phyloP scores from a whole-genome alignment of 1,139 yeast genomes.

The Blastobotrys serpentis region DNA sequence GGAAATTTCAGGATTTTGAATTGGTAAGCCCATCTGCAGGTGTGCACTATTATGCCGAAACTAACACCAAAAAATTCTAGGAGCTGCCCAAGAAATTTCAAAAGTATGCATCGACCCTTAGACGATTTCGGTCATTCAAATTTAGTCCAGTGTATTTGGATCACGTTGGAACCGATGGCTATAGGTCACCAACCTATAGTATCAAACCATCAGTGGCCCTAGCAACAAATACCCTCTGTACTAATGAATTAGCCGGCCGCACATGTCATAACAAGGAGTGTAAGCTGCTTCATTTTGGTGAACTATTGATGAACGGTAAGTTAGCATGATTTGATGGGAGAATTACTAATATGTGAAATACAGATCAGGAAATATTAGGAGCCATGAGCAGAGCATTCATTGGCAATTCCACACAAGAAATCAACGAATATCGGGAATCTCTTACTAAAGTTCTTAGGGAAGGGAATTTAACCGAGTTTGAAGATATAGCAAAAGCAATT shows the following conservation, averaged over 20 bases:
- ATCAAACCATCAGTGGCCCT: slow-evolving; percentile 23
- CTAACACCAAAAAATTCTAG: slow-evolving; percentile 13
- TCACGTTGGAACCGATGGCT: slow-evolving; percentile 24
- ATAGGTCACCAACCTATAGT: slow-evolving; percentile 34
- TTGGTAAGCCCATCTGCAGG: slow-evolving; percentile 17
- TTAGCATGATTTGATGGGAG: not conserved
- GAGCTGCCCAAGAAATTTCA: slow-evolving; percentile 22
- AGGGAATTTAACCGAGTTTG: slow-evolving; percentile 17
- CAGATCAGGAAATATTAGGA: slow-evolving; percentile 25
- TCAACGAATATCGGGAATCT: slow-evolving; percentile 25
- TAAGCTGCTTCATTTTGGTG: slow-evolving; percentile 32
- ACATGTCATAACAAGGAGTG: slow-evolving; percentile 31
- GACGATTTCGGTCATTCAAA: slow-evolving; percentile 31
- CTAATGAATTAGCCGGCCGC: slow-evolving; percentile 29
- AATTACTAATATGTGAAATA: not conserved
- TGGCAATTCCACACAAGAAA: slow-evolving; percentile 27
- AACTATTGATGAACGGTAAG: slow-evolving; percentile 30
- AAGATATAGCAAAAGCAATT: slow-evolving; percentile 18
- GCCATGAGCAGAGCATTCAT: slow-evolving; percentile 28
- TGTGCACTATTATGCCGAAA: not conserved
- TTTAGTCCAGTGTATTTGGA: slow-evolving; percentile 33
- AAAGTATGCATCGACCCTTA: slow-evolving; percentile 34
- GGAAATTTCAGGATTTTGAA: slow-evolving; percentile 18
- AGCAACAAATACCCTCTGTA: slow-evolving; percentile 28
- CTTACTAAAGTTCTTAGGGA: slow-evolving; percentile 15